A percentile compares a stretch with the other conserved stretches of the same genome.
phyloP scores from a whole-genome alignment of 805 yeast species.

The Candida nitratophila region DNA sequence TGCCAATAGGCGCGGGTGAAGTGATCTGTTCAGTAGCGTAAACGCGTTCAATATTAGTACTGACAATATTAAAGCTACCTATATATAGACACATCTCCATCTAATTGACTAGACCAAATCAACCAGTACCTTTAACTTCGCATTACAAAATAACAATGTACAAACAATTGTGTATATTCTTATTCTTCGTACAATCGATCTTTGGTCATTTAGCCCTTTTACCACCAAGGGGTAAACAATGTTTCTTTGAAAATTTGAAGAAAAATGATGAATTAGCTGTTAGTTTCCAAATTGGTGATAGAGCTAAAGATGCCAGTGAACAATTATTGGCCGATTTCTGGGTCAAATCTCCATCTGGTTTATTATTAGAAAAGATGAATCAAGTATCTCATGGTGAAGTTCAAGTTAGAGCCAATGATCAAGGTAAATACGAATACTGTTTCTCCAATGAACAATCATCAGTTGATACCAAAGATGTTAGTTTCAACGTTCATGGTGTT shows the following conservation, averaged over 20 bases:
- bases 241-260: slow-evolving; percentile 81
- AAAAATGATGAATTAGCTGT: slow-evolving; percentile 82
- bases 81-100: no score
- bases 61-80: no score
- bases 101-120: no score
- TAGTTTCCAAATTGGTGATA: slow-evolving; percentile 88
- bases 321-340: slow-evolving; percentile 66
- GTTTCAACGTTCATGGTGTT: slow-evolving; percentile 92
- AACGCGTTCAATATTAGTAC: no score
- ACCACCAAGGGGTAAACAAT: slow-evolving; percentile 78
- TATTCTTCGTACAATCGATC: background rate
- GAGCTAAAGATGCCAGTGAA: slow-evolving; percentile 64
- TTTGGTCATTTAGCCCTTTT: slow-evolving; percentile 74
- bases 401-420: slow-evolving; percentile 51
- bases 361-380: slow-evolving; percentile 40
- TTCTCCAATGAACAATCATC: slow-evolving; percentile 80
- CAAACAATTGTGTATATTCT: background rate
- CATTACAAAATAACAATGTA: no score
- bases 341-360: slow-evolving; percentile 34
- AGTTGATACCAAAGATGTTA: slow-evolving; percentile 76
- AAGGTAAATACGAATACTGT: slow-evolving; percentile 82
- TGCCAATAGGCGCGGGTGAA: no score
- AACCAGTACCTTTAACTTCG: no score
- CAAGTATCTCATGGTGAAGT: slow-evolving; percentile 79
- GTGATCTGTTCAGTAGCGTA: no score